Base-by-base conservation (phyloP, 306 rosid species). In the Lagenaria siceraria region DNA sequence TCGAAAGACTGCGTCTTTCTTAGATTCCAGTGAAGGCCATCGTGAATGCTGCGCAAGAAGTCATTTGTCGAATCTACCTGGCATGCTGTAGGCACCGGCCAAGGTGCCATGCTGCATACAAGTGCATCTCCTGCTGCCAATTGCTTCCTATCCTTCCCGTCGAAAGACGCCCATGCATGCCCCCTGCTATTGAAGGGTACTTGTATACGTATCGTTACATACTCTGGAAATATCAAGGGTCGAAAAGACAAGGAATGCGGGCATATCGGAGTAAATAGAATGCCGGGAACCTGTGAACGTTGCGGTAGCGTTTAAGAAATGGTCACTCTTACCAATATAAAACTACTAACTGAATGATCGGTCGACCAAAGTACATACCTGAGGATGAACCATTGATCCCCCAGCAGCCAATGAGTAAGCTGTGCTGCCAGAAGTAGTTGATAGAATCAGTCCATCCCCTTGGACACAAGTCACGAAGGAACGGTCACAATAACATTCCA, bases 351-450 rank as follows among this genome's bases (percentile, higher is more conserved):
- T 13, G 60, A 72, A 49, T 4, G 42, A 48, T 29, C 3, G 1
- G 13, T 49, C 13, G 24, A 25, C 25, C 18, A 19, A 35, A 36
- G 56, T 31, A 62, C 62, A 77, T 86, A 92, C 99, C 97, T 95
- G 99, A 33, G 99, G 99, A 85, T 95, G 99, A 79, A 95, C 98
- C 99, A 95, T 92, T 65, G 99, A 95, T 80, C 99, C 99, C 81
- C 97, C 99, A 76, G 99, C 97, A 29, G 99, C 99, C 89, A 95
- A 83, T 11, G 99, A 92, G 87, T 95, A 95, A 4, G 99, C 97
- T 15, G 98, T 95, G 75, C 99, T 95, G 51, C 99, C 99, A 22
- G 99, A 92, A 58, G 98, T 95, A 49, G 99, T 95, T 0, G 99
- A 95, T 55, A 95, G 80, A 73, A 95, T 95, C 77, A 92, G 77